phyloP scores from a whole-genome alignment of 2,329 filamentous ascomycete species.

The Ustulina deusta region DNA sequence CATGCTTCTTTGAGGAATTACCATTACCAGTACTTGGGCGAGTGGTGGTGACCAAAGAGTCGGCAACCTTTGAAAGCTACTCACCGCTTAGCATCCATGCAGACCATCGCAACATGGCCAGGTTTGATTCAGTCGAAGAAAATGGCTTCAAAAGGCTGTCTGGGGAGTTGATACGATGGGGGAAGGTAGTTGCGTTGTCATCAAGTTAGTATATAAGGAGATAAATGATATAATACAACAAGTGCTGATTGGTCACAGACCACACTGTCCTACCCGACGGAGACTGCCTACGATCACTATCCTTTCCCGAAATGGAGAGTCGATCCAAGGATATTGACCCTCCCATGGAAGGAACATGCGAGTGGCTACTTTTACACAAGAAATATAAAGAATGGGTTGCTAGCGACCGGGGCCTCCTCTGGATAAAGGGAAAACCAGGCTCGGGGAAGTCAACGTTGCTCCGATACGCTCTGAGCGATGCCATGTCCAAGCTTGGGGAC shows the following conservation, averaged over 20 bases:
- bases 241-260: neutral
- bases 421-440: slow-evolving; percentile 27
- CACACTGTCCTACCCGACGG: too few species aligned
- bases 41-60: neutral
- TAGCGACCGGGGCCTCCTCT: slow-evolving; percentile 8
- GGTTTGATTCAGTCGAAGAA: neutral
- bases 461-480: neutral
- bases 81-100: neutral
- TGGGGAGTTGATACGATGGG: neutral
- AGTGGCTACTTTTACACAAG: slow-evolving; percentile 1
- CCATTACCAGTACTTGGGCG: neutral
- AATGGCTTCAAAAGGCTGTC: neutral
- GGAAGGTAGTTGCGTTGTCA: too few species aligned
- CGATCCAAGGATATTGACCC: neutral
- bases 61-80: slow-evolving; percentile 5
- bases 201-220: neutral
- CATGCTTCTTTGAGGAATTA: slow-evolving; percentile 8
- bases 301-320: slow-evolving; percentile 14
- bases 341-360: slow-evolving; percentile 14
- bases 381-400: slow-evolving; percentile 5
- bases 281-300: slow-evolving; percentile 19
- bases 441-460: slow-evolving; percentile 22
- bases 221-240: neutral
- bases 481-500: neutral
- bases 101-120: slow-evolving; percentile 8